These are phyloP conservation scores for Flaveria trinervia DNA, from an alignment of 129 eudicot species.

Conservation along the genomic window DNA sequence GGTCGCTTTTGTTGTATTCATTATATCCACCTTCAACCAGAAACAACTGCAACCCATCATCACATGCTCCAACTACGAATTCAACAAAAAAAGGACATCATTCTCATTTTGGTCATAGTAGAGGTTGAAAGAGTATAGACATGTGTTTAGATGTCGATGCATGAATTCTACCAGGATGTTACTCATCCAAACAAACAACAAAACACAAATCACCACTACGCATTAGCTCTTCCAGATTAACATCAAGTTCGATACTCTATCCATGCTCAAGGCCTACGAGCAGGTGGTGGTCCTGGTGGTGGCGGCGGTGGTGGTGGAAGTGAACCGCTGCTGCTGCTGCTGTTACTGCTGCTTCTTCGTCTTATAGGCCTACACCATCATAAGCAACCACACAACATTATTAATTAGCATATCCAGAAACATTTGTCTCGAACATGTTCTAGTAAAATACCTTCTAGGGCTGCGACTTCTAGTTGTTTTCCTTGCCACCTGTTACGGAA, in stretches of 20 bases:
- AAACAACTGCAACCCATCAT: no score
- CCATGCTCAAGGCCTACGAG: constrained; percentile 55
- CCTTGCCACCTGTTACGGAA: constrained; percentile 49
- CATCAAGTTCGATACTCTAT: constrained; percentile 8
- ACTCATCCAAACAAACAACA: constrained; percentile 20
- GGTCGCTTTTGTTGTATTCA: no score
- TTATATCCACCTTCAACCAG: no score
- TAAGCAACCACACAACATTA: background rate
- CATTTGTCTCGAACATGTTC: background rate
- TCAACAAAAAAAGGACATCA: background rate
- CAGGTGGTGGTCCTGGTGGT: constrained; percentile 66
- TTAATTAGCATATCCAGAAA: background rate
- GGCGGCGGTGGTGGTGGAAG: constrained; percentile 66
- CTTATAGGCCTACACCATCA: constrained; percentile 48
- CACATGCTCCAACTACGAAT: no score
- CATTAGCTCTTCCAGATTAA: background rate
- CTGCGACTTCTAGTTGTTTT: constrained; percentile 76
- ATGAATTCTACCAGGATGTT: background rate
- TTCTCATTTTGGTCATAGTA: background rate
- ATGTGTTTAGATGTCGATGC: background rate
- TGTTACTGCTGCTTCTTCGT: constrained; percentile 66
- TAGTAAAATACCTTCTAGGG: constrained; percentile 66
- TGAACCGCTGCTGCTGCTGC: constrained; percentile 77
- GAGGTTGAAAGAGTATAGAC: background rate
- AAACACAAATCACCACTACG: constrained; percentile 14